A percentile compares a stretch with the other conserved stretches of the same genome.
phyloP scores from a whole-genome alignment of 805 yeast genomes.

The Groenewaldozyma salmanticensis region DNA sequence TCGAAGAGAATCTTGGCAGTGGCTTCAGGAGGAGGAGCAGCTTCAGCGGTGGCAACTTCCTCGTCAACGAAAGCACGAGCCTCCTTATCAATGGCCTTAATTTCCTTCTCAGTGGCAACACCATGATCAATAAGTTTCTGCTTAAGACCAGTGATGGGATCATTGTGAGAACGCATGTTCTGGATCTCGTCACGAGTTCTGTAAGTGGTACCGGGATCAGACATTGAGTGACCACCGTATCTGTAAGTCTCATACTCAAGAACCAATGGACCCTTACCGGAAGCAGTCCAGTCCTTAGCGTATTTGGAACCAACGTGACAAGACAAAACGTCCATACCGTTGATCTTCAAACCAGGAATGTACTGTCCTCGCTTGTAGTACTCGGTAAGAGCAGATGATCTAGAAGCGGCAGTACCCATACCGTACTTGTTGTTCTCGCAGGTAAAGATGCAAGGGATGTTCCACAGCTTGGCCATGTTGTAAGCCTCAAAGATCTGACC shows the following conservation, averaged over 20 bases:
- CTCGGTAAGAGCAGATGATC: constrained; percentile 94
- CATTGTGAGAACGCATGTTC: constrained; percentile 97
- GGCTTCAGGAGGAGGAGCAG: constrained; percentile 91
- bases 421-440: constrained; percentile 99
- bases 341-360: constrained; percentile 96
- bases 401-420: constrained; percentile 97
- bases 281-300: constrained; percentile 91
- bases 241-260: constrained; percentile 97
- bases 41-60: constrained; percentile 90
- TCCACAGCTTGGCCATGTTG: constrained; percentile 99
- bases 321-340: constrained; percentile 97
- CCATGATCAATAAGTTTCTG: constrained; percentile 69
- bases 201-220: constrained; percentile 99
- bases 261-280: constrained; percentile 93
- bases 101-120: constrained; percentile 89
- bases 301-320: constrained; percentile 92
- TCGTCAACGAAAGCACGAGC: constrained; percentile 93
- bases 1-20: constrained; percentile 89
- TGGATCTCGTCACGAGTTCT: constrained; percentile 99
- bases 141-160: constrained; percentile 95
- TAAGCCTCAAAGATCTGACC: constrained; percentile 97
- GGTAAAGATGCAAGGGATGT: constrained; percentile 86
- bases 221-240: constrained; percentile 99
- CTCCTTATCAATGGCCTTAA: constrained; percentile 88
- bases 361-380: constrained; percentile 99